These are phyloP conservation scores for Neurospora discreta DNA, from an alignment of 495 filamentous ascomycete genomes.

Conservation along the genomic window DNA sequence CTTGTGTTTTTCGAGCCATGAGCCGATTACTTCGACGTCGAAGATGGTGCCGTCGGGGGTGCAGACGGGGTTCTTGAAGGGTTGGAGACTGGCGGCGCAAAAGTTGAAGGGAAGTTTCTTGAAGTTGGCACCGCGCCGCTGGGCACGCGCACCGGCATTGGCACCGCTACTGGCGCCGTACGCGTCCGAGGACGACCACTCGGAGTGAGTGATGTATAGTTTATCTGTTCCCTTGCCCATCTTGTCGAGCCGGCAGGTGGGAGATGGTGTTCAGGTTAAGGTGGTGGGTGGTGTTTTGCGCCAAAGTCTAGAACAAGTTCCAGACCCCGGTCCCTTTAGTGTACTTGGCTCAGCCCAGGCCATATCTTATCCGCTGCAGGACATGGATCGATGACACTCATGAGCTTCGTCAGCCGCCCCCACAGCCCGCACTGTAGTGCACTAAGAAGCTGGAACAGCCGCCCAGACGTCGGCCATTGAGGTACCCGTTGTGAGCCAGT, in stretches of 20 bases:
- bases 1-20: constrained; percentile 87
- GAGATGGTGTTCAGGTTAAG: too few species aligned
- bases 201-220: constrained; percentile 88
- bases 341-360: too few species aligned
- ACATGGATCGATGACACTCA: not conserved
- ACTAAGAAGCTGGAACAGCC: not conserved
- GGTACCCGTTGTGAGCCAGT: not conserved
- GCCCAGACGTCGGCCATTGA: not conserved
- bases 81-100: constrained; percentile 90
- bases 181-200: constrained; percentile 87
- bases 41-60: constrained; percentile 70
- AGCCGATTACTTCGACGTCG: constrained; percentile 73
- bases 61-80: constrained; percentile 78
- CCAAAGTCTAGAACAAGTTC: not conserved
- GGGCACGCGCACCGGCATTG: constrained; percentile 45
- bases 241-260: not conserved
- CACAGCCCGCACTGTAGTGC: not conserved
- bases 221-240: constrained; percentile 55
- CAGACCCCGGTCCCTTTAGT: not conserved
- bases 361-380: not conserved
- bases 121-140: constrained; percentile 52
- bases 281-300: not conserved
- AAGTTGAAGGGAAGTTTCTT: constrained; percentile 94
- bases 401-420: not conserved
- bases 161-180: constrained; percentile 67